phyloP scores from a whole-genome alignment of 2,329 filamentous ascomycete species.

The Dothideomycetes sp. region DNA sequence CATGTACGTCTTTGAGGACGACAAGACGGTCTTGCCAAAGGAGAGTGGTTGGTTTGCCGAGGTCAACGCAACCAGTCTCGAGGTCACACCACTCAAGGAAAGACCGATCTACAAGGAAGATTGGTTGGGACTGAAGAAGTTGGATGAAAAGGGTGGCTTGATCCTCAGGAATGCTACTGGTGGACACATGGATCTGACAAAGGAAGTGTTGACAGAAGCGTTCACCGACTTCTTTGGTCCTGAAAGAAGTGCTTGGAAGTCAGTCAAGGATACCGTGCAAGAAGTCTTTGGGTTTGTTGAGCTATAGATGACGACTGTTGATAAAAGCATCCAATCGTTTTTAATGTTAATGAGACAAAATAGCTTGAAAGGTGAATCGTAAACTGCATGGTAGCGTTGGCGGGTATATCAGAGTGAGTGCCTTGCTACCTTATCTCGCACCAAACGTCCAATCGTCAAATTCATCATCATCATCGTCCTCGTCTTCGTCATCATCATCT shows the following conservation, averaged over 20 bases:
- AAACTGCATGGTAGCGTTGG: slow-evolving; percentile 6
- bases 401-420: slow-evolving; percentile 8
- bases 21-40: slow-evolving; percentile 79
- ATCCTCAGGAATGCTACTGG: slow-evolving; percentile 66
- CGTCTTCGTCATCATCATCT: slow-evolving; percentile 18
- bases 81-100: slow-evolving; percentile 58
- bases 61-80: slow-evolving; percentile 57
- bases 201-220: slow-evolving; percentile 54
- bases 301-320: no score
- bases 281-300: not conserved
- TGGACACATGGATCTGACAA: slow-evolving; percentile 67
- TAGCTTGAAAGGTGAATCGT: no score
- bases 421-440: slow-evolving; percentile 11
- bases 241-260: slow-evolving; percentile 21
- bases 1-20: slow-evolving; percentile 83
- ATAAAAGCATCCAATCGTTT: no score
- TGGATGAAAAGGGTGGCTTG: slow-evolving; percentile 73
- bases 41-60: slow-evolving; percentile 88
- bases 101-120: slow-evolving; percentile 75
- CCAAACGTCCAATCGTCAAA: slow-evolving; percentile 20
- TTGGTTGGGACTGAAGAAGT: slow-evolving; percentile 74
- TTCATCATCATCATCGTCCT: slow-evolving; percentile 18
- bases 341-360: no score
- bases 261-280: not conserved
- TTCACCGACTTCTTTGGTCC: slow-evolving; percentile 60